Evolutionary conservation across 2,329 filamentous ascomycete genomes (phyloP), one percentile per base, ranked within the genome.

Genomic region (Alternaria gaisen): DNA sequence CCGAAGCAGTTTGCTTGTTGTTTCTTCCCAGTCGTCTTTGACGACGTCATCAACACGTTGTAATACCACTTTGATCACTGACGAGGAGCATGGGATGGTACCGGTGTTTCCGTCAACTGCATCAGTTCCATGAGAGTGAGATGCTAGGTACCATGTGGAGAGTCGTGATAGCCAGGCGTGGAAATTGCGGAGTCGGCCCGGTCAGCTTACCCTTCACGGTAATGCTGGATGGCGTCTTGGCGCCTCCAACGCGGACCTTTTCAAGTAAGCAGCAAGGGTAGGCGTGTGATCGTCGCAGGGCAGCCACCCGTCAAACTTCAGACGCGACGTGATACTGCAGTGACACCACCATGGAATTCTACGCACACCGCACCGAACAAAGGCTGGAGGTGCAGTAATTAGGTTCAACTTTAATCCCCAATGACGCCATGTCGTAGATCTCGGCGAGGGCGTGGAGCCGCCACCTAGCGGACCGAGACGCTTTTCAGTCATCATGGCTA

Each of bases 401-500:
- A 8, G 18, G 12, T 34, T n/a, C 10, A 34, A 36, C 30, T 48
- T 24, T 38, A n/a, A n/a, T 36, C 32, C n/a, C 11, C 30, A 5
- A 50, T 50, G 46, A 50, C 46, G 46, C 32, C 30, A 50, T 50
- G 32, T 50, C 16, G 46, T 36, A 36, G 46, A 50, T 50, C 46
- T 38, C 46, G 46, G 46, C 46, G 46, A 50, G 46, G 30, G 46
- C 46, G 46, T 50, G 30, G 20, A 50, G 46, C 46, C 46, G 46
- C 46, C 46, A 38, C 20, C 46, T 38, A 50, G 46, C 46, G 46
- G 46, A 50, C 20, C 46, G 46, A 50, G 20, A 50, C 32, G 46
- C 46, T 50, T 50, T n/a, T 50, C 46, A 50, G 46, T 50, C 30
- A 50, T 50, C 46, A 26, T 50, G n/a, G 44, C 28, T 48, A 36